Evolutionary conservation across 352 stramenopile genomes (phyloP).

Genomic region (Pythium diclinum): DNA sequence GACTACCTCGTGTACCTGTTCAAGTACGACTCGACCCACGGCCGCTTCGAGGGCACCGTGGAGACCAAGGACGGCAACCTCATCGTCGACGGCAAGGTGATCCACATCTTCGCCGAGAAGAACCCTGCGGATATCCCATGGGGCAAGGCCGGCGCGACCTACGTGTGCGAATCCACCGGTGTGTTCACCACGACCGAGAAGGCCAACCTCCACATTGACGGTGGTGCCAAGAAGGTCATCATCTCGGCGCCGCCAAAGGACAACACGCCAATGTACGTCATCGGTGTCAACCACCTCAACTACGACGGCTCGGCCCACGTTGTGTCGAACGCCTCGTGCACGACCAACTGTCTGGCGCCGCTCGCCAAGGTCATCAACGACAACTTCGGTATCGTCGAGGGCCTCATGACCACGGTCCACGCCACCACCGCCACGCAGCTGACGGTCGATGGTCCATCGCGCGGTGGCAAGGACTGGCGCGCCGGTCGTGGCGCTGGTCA

Average conservation of each 20-base stretch:
- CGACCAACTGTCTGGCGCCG: slow-evolving; percentile 69
- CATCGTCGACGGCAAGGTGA: slow-evolving; percentile 43
- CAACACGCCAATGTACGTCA: slow-evolving; percentile 95
- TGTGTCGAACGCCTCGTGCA: slow-evolving; percentile 81
- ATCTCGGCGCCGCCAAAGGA: slow-evolving; percentile 94
- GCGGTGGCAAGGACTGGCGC: slow-evolving; percentile 93
- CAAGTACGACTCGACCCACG: slow-evolving; percentile 97
- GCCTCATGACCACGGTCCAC: slow-evolving; percentile 50
- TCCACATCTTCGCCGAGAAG: slow-evolving; percentile 38
- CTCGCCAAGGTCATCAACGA: slow-evolving; percentile 58
- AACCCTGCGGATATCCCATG: slow-evolving; percentile 77
- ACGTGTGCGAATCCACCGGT: slow-evolving; percentile 96
- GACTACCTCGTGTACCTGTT: slow-evolving; percentile 90
- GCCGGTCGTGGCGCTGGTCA: slow-evolving; percentile 87
- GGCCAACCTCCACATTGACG: slow-evolving; percentile 81
- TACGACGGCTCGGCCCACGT: slow-evolving; percentile 85
- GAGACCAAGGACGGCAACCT: slow-evolving; percentile 84
- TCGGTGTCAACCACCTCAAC: slow-evolving; percentile 92
- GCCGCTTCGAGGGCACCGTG: slow-evolving; percentile 86
- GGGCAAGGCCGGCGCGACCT: slow-evolving; percentile 80
- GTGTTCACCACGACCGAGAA: slow-evolving; percentile 92
- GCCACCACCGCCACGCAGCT: slow-evolving; percentile 86
- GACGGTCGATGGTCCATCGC: slow-evolving; percentile 93
- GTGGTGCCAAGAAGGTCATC: slow-evolving; percentile 95
- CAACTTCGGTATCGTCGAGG: slow-evolving; percentile 58